Base-by-base conservation (phyloP, 1,284 basidiomycete species). In the Leccinum angustisporum region DNA sequence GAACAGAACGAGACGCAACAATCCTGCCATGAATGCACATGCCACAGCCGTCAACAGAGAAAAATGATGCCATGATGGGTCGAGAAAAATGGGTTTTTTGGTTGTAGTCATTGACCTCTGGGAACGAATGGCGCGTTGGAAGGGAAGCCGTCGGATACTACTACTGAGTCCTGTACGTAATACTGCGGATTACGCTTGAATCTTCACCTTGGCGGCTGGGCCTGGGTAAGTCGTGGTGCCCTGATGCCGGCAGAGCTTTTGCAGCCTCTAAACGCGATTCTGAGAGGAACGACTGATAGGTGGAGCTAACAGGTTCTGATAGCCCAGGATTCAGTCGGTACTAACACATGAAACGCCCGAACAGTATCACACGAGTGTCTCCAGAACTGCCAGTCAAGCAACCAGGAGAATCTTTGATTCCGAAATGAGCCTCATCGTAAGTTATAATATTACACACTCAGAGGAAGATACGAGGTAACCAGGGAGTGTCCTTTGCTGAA, bases 41-140 rank as follows among this genome's bases (percentile, higher is more conserved):
- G 67, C 70, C 5, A 79, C 71, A 14, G 77, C 76, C 38, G 76
- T 75, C 58, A 81, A 68, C 14, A 81, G 81, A 31, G 80, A 64
- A 67, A 81, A 80, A 65, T 86, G 84, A 51, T 80, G 78, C 83
- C 85, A 86, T 63, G 78, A 76, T 51, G 84, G 79, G 67, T 83
- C 85, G 55, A 85, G 60, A 27, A 76, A 74, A 56, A 78, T 40
- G 2, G 64, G 51, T 61, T 52, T 67, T 64, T 72, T 75, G 13
- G 46, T 10, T 13, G 58, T 16, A 27, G 68, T 60, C 72, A 71
- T 74, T 31, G 54, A 31, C 48, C 51, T 57, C 56, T 50, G 18
- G 40, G 33, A 21, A 16, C 11, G 43, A 21, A 46, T n/a, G 43
- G 43, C 11, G 43, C 10, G 43, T n/a, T 43, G 40, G n/a, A 18